A percentile compares a stretch with the other conserved stretches of the same genome.
Evolutionary conservation across 2,329 filamentous ascomycete species (phyloP).

Genomic region (Exophiala spinifera): DNA sequence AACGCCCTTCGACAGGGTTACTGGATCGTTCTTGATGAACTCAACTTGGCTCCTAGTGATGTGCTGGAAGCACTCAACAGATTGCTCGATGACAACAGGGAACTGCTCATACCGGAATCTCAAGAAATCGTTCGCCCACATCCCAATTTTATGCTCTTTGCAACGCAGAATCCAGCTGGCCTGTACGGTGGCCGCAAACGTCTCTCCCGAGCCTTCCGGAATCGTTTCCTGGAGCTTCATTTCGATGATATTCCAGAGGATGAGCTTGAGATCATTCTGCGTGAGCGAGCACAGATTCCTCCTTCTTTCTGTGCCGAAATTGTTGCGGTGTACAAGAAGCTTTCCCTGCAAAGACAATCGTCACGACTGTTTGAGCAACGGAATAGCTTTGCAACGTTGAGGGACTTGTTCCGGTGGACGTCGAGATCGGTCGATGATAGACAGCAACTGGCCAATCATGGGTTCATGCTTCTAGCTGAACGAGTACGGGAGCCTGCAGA

Average conservation of each 20-base stretch:
- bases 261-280: slow-evolving; percentile 86
- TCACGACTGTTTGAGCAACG: slow-evolving; percentile 93
- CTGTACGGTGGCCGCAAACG: slow-evolving; percentile 93
- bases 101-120: slow-evolving; percentile 92
- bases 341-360: slow-evolving; percentile 85
- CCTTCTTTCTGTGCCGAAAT: slow-evolving; percentile 89
- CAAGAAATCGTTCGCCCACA: slow-evolving; percentile 91
- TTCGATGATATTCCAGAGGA: slow-evolving; percentile 97
- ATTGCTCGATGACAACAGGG: slow-evolving; percentile 90
- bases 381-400: slow-evolving; percentile 90
- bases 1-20: slow-evolving; percentile 88
- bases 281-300: slow-evolving; percentile 81
- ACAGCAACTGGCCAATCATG: slow-evolving; percentile 84
- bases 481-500: slow-evolving; percentile 90
- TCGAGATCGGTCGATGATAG: slow-evolving; percentile 77
- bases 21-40: slow-evolving; percentile 97
- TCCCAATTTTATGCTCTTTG: slow-evolving; percentile 94
- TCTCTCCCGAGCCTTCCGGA: slow-evolving; percentile 90
- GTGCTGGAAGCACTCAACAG: slow-evolving; percentile 95
- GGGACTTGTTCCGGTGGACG: slow-evolving; percentile 96
- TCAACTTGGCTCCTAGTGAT: slow-evolving; percentile 95
- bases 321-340: slow-evolving; percentile 87
- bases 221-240: slow-evolving; percentile 93
- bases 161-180: slow-evolving; percentile 94
- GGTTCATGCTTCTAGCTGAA: slow-evolving; percentile 94